These are phyloP conservation scores for Mortierella sp. DNA, from an alignment of 371 early-diverging fungal genomes.

Conservation along the genomic window DNA sequence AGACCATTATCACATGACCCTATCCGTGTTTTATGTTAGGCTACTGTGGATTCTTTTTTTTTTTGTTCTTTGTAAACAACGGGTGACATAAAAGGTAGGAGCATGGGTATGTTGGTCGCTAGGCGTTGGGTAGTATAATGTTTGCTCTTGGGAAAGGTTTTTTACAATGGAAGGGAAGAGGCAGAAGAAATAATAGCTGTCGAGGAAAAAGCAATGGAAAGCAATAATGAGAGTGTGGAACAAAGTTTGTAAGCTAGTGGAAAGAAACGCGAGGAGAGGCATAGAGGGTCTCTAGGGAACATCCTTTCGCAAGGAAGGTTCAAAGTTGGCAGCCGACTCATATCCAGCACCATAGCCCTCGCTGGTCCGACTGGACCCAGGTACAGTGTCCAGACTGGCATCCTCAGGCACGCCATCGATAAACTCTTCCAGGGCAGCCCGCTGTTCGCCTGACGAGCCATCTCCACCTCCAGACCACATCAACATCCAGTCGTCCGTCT, in stretches of 20 bases:
- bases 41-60: no score
- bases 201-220: background rate
- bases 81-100: background rate
- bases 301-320: conserved; percentile 43
- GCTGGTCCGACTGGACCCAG: conserved; percentile 19
- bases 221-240: background rate
- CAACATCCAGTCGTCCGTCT: conserved; percentile 63
- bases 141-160: background rate
- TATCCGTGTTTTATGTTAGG: no score
- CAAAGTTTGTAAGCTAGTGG: background rate
- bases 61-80: conserved; percentile 4
- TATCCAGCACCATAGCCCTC: conserved; percentile 33
- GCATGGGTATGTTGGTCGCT: conserved; percentile 5
- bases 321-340: conserved; percentile 25
- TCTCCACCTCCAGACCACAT: conserved; percentile 59
- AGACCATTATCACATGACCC: background rate
- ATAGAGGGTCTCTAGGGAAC: background rate
- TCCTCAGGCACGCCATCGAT: conserved; percentile 54
- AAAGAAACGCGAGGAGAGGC: background rate
- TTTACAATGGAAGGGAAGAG: background rate
- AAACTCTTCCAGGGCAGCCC: conserved; percentile 51
- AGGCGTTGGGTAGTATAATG: background rate
- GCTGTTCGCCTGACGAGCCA: conserved; percentile 35
- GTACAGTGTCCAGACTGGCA: conserved; percentile 31
- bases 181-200: background rate